phyloP scores from a whole-genome alignment of 441 rosid genomes.

The Euphorbia celastroides region DNA sequence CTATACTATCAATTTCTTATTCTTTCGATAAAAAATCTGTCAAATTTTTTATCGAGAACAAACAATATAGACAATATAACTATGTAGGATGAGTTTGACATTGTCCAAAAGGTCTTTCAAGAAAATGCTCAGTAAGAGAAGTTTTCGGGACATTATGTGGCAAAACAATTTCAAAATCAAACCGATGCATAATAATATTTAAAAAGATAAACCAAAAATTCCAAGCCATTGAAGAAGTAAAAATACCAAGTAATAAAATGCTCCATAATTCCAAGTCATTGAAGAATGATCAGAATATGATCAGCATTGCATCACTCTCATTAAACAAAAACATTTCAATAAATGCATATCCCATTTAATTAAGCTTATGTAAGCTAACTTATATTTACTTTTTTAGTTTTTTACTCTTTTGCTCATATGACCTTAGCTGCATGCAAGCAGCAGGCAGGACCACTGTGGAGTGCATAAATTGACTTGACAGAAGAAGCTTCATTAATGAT shows the following conservation, averaged over 20 bases:
- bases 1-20: too few species aligned
- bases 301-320: neutral
- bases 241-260: neutral
- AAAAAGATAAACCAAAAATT: neutral
- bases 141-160: too few species aligned
- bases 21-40: too few species aligned
- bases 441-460: conserved; percentile 5
- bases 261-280: too few species aligned
- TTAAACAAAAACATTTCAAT: neutral
- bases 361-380: neutral
- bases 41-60: too few species aligned
- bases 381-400: neutral
- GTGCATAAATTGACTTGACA: conserved; percentile 20
- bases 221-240: too few species aligned
- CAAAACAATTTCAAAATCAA: too few species aligned
- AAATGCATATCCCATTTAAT: neutral
- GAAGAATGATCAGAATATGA: neutral
- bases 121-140: too few species aligned
- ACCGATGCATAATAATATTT: too few species aligned
- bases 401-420: neutral
- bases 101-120: too few species aligned
- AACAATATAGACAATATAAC: too few species aligned
- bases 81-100: too few species aligned
- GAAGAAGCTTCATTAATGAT: conserved; percentile 17
- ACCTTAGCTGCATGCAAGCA: neutral